These are phyloP conservation scores for Podospora anserina DNA, from an alignment of 495 filamentous ascomycete species.

Conservation along the genomic window DNA sequence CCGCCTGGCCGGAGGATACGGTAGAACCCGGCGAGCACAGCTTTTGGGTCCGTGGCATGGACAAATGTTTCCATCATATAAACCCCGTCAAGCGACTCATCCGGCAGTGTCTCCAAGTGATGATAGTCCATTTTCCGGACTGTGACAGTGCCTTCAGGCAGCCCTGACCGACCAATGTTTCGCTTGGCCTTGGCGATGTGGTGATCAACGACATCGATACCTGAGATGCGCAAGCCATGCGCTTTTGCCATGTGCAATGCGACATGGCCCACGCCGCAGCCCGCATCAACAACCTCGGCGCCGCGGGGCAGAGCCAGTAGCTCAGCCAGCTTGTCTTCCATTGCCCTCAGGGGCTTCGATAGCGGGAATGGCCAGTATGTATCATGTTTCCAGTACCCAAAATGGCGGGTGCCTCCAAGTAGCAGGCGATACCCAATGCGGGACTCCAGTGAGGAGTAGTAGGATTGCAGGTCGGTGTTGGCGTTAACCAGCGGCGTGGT, in stretches of 20 bases:
- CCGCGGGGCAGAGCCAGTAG: conserved; percentile 37
- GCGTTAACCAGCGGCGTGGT: conserved; percentile 1
- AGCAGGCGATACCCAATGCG: conserved; percentile 49
- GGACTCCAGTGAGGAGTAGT: conserved; percentile 44
- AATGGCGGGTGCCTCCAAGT: conserved; percentile 51
- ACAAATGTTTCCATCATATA: conserved; percentile 62
- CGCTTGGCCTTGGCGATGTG: conserved; percentile 46
- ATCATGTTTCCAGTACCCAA: conserved; percentile 48
- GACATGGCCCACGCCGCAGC: conserved; percentile 51
- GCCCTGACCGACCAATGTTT: conserved; percentile 38
- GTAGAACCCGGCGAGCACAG: conserved; percentile 47
- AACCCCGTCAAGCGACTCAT: conserved; percentile 48
- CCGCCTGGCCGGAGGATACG: conserved; percentile 52
- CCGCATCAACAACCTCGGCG: conserved; percentile 49
- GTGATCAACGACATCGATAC: conserved; percentile 52
- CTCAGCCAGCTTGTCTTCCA: conserved; percentile 50
- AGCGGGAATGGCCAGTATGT: conserved; percentile 53
- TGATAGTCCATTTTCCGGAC: conserved; percentile 53
- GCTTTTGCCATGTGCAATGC: conserved; percentile 44
- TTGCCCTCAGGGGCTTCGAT: conserved; percentile 36
- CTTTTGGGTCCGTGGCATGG: conserved; percentile 51
- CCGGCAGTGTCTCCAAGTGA: conserved; percentile 41
- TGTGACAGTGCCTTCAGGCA: conserved; percentile 37
- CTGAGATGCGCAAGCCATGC: conserved; percentile 41
- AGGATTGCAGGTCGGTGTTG: conserved; percentile 23